phyloP scores from a whole-genome alignment of 768 basidiomycete species.

The Mycena galopus region DNA sequence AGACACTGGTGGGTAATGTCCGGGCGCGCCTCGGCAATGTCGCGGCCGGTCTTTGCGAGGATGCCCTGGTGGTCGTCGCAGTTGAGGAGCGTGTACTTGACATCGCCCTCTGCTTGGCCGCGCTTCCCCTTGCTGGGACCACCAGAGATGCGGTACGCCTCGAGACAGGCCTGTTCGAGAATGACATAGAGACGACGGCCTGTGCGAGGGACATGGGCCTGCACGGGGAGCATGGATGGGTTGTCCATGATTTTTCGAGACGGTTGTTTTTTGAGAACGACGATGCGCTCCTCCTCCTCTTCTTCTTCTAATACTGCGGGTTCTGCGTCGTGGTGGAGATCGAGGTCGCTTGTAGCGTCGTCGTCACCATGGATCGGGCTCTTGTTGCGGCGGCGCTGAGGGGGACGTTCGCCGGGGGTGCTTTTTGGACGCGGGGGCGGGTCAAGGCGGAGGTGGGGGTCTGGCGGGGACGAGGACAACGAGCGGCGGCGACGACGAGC shows the following conservation, averaged over 20 bases:
- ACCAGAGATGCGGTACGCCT: slow-evolving; percentile 89
- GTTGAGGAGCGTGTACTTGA: slow-evolving; percentile 96
- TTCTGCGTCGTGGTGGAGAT: slow-evolving; percentile 39
- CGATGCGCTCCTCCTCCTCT: slow-evolving; percentile 66
- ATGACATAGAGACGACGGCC: slow-evolving; percentile 88
- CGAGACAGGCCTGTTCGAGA: slow-evolving; percentile 94
- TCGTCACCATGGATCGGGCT: slow-evolving; percentile 55
- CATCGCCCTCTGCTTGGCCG: slow-evolving; percentile 80
- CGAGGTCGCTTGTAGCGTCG: slow-evolving; percentile 50
- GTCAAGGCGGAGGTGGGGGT: slow-evolving; percentile 44
- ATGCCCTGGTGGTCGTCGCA: slow-evolving; percentile 99
- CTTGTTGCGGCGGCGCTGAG: slow-evolving; percentile 59
- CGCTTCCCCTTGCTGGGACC: slow-evolving; percentile 66
- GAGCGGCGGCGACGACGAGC: slow-evolving; percentile 75
- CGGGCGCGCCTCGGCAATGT: slow-evolving; percentile 98
- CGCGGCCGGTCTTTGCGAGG: slow-evolving; percentile 95
- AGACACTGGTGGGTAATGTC: slow-evolving; percentile 99
- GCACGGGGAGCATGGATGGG: slow-evolving; percentile 86
- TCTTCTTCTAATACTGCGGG: slow-evolving; percentile 43
- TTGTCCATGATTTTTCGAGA: no score
- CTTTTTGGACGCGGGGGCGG: slow-evolving; percentile 82
- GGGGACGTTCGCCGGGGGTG: slow-evolving; percentile 74
- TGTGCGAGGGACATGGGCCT: slow-evolving; percentile 78
- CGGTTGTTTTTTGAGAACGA: no score
- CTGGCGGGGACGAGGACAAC: slow-evolving; percentile 58